Conservation (phyloP, 257 asterid genomes). For the Petrea volubilis region DNA sequence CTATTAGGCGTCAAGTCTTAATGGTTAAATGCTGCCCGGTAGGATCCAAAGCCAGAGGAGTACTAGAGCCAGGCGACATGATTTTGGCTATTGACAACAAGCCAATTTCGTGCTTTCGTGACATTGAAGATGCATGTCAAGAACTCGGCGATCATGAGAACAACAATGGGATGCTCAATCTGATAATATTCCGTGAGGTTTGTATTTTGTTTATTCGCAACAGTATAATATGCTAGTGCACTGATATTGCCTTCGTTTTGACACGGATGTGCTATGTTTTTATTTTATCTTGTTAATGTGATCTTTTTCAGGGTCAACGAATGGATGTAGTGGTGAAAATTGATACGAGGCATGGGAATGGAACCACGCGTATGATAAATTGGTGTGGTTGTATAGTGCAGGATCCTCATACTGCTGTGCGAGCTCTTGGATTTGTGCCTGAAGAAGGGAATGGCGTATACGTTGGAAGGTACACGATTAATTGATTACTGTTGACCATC, state of each 20-base stretch:
- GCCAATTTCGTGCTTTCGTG: constrained; percentile 89
- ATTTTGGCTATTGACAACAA: constrained; percentile 85
- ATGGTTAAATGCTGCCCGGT: constrained; percentile 94
- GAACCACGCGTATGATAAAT: constrained; percentile 80
- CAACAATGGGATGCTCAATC: constrained; percentile 51
- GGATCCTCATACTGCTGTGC: constrained; percentile 92
- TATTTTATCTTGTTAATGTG: too few relatives aligned
- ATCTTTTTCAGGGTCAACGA: constrained; percentile 75
- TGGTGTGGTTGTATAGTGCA: constrained; percentile 99
- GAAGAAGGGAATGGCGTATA: constrained; percentile 98
- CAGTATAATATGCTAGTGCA: too few relatives aligned
- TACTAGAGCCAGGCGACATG: constrained; percentile 91
- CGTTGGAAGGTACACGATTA: constrained; percentile 94
- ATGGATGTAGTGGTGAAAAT: constrained; percentile 83
- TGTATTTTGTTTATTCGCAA: too few relatives aligned
- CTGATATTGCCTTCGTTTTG: too few relatives aligned
- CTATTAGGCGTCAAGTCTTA: constrained; percentile 87
- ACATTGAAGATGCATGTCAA: constrained; percentile 90
- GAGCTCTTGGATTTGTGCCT: constrained; percentile 97
- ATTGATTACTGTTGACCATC: constrained; percentile 26
- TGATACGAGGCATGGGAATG: constrained; percentile 92
- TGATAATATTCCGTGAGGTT: constrained; percentile 97
- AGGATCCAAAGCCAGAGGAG: constrained; percentile 81
- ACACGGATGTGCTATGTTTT: too few relatives aligned
- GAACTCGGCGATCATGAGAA: constrained; percentile 55